Evolutionary conservation across 495 filamentous ascomycete genomes (phyloP).

Genomic region (Pseudevernia furfuracea): DNA sequence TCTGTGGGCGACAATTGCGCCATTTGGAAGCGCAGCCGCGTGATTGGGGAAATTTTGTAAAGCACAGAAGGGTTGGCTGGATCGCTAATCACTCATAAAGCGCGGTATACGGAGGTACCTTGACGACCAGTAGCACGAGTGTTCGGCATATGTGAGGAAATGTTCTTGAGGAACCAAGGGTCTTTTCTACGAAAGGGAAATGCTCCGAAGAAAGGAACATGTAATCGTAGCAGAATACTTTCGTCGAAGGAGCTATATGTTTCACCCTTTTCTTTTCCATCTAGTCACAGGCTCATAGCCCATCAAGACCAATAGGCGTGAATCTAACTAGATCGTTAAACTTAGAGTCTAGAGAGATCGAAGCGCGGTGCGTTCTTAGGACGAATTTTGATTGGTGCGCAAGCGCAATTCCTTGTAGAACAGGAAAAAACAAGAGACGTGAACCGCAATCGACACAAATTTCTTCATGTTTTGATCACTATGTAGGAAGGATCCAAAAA

Average conservation of each 20-base stretch:
- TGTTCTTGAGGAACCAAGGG: background rate
- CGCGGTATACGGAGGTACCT: background rate
- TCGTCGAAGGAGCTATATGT: too few species aligned
- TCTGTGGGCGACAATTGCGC: constrained; percentile 3
- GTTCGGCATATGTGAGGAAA: background rate
- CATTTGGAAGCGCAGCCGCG: constrained; percentile 2
- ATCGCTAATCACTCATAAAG: background rate
- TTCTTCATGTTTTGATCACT: background rate
- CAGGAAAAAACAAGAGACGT: background rate
- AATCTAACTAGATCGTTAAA: background rate
- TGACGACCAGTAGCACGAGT: background rate
- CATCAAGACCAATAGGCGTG: background rate
- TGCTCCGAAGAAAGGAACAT: background rate
- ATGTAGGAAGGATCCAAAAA: background rate
- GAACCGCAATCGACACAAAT: background rate
- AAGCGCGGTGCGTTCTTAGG: background rate
- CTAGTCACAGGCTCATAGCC: background rate
- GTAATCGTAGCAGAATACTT: too few species aligned
- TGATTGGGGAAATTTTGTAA: too few species aligned
- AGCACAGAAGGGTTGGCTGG: background rate
- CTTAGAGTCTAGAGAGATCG: background rate
- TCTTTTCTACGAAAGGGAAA: background rate
- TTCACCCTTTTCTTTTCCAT: background rate
- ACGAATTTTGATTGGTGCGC: background rate
- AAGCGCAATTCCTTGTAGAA: background rate